Evolutionary conservation across 768 basidiomycete genomes (phyloP), one percentile per base, ranked within the genome.

Genomic region (Dioszegia hungarica): DNA sequence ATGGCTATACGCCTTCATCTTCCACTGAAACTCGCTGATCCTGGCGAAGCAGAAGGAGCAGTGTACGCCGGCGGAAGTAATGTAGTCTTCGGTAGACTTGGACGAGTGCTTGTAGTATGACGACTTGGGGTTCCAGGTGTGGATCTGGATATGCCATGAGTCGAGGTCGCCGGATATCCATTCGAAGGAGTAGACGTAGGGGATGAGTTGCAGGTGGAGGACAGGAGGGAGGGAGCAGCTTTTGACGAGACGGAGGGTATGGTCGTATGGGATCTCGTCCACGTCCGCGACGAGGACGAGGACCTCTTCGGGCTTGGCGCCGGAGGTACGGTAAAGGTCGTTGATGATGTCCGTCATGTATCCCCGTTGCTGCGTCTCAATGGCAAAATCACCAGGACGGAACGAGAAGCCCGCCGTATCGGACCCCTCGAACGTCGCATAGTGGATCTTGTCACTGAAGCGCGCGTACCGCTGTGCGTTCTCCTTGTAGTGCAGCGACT

Each of bases 1-100:
- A 55, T 68, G 67, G 27, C 48, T 53, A 43, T 68, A 68, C 36
- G 63, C 67, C 28, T 39, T 29, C 67, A 68, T 65, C 52, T 68
- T 68, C 36, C 38, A 48, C 44, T 39, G 57, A 39, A 68, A 63
- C 24, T 68, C 63, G 1, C 40, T 49, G 20, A 68, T 31, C 4
- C 47, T 68, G 1, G 36, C 12, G 46, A 68, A 65, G 46, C 67
- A 68, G 52, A 63, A 68, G 19, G 58, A 51, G 36, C 67, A 68
- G 41, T 66, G 64, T 57, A 64, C 65, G 1, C 67, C 67, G 6
- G 67, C 59, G n/a, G 36, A 25, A 17, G 49, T 51, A 27, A 51
- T 51, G 17, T 51, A 51, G 25, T 51, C 49, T 9, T 51, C 49
- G 34, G 49, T 51, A 3, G 49, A 51, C 34, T 51, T 51, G 8